A percentile compares a stretch with the other conserved stretches of the same genome.
Evolutionary conservation across 2,329 filamentous ascomycete species (phyloP).

Genomic region (Coniosporium tulheliwenetii): DNA sequence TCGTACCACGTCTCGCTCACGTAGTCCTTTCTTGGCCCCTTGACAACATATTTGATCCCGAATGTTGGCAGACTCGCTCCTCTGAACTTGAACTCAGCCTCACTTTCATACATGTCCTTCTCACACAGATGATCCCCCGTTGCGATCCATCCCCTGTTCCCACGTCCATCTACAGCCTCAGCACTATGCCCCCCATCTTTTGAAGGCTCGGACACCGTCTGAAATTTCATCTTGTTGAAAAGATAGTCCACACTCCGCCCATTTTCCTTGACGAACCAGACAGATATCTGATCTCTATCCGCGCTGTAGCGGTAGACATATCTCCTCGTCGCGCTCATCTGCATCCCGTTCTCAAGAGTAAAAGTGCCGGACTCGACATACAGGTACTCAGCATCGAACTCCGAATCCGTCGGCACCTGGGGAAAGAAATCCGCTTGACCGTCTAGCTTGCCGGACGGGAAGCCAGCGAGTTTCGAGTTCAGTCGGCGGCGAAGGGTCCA

Average conservation of each 20-base stretch:
- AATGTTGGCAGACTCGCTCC: constrained; percentile 42
- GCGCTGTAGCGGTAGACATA: constrained; percentile 62
- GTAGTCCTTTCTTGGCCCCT: constrained; percentile 62
- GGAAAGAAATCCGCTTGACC: constrained; percentile 52
- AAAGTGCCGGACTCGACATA: constrained; percentile 56
- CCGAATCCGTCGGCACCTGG: constrained; percentile 35
- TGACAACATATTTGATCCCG: constrained; percentile 48
- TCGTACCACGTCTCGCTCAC: constrained; percentile 22
- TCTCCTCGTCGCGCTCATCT: constrained; percentile 45
- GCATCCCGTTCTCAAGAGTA: constrained; percentile 37
- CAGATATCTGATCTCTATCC: constrained; percentile 41
- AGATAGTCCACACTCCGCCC: constrained; percentile 50
- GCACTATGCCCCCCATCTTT: constrained; percentile 1
- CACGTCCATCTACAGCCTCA: constrained; percentile 9
- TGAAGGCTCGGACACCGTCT: constrained; percentile 16
- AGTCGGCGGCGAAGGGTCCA: constrained; percentile 31
- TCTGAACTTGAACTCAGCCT: constrained; percentile 49
- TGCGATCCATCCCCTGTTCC: constrained; percentile 40
- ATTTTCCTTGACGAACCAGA: constrained; percentile 61
- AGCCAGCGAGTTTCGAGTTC: constrained; percentile 26
- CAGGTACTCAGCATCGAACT: constrained; percentile 41
- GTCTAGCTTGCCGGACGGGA: constrained; percentile 48
- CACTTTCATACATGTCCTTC: constrained; percentile 55
- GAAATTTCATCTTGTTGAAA: constrained; percentile 59
- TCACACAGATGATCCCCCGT: constrained; percentile 55